Evolutionary conservation across 2,329 filamentous ascomycete genomes (phyloP).

Genomic region (Botryotinia globosa): DNA sequence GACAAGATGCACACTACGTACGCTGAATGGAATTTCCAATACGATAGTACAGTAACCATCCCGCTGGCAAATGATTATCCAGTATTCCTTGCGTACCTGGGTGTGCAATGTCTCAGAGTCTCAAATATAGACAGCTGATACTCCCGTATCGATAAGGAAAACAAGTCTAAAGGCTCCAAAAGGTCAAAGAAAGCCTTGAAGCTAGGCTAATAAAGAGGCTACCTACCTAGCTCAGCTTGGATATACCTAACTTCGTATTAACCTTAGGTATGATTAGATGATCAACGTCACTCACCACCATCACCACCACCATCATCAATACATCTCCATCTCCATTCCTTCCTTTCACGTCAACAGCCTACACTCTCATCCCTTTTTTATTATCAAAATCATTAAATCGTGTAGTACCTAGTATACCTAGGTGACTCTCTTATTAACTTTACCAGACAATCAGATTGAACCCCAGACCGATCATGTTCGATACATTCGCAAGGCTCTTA

Average conservation of each 20-base stretch:
- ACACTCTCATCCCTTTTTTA: neutral
- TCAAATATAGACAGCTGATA: neutral
- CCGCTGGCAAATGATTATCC: too few species aligned
- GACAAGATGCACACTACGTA: too few species aligned
- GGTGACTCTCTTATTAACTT: neutral
- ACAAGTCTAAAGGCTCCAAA: neutral
- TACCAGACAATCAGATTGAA: neutral
- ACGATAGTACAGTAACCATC: too few species aligned
- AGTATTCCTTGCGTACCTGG: too few species aligned
- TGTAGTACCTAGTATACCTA: neutral
- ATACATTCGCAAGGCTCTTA: constrained; percentile 72
- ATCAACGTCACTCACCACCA: neutral
- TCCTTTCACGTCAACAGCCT: neutral
- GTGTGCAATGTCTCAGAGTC: neutral
- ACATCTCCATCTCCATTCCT: neutral
- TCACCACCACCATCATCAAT: neutral
- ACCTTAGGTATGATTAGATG: neutral
- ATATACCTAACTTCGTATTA: neutral
- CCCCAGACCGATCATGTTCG: constrained; percentile 58
- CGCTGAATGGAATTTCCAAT: too few species aligned
- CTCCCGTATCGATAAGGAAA: constrained; percentile 1
- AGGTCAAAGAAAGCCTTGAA: constrained; percentile 4
- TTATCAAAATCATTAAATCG: neutral
- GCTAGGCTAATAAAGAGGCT: neutral
- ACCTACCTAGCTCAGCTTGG: neutral